Base-by-base conservation (phyloP, 805 yeast genomes). In the Ogataea henricii region DNA sequence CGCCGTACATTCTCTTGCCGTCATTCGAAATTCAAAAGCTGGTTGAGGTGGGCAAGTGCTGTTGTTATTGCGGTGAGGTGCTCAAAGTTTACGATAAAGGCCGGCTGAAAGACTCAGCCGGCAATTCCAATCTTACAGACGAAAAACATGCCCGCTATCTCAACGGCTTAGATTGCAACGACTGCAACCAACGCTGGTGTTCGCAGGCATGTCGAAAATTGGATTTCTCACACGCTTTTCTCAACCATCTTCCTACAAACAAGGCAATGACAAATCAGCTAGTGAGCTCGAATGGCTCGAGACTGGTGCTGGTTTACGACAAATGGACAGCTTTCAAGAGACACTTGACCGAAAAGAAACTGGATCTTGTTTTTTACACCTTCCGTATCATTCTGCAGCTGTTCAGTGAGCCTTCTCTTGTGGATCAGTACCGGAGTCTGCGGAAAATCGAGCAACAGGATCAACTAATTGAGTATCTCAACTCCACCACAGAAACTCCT, bases 41-140 rank as follows among this genome's bases (percentile, higher is more conserved):
- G 33, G 60, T 64, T 2, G 56, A 56, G 21, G 47, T 57, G 2
- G 70, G 70, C 1, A 65, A 63, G 48, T 60, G 66, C 29, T 66
- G 70, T 43, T 56, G 64, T 30, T 56, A 51, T 30, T 66, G 70
- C 47, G 69, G 70, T 2, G 61, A 57, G 10, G 67, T 64, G 5
- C 45, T 66, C 37, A 65, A 65, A 47, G 58, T 58, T 5, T 62
- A 63, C 35, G 67, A 66, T 48, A 52, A 54, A 33, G 68, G 70
- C 4, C 42, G 63, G 8, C 52, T 63, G 48, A 60, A 56, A 32
- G 57, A 56, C 25, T 21, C 43, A 7, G 40, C 26, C 9, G 39
- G 49, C 9, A 53, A 52, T 9, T 26, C 51, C 4, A 48, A 46
- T n/a, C 16, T 58, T 3, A 32, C 48, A 2, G 58, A 55, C 21